phyloP scores from a whole-genome alignment of 163 green algal species.

The Chloromonas sp. region DNA sequence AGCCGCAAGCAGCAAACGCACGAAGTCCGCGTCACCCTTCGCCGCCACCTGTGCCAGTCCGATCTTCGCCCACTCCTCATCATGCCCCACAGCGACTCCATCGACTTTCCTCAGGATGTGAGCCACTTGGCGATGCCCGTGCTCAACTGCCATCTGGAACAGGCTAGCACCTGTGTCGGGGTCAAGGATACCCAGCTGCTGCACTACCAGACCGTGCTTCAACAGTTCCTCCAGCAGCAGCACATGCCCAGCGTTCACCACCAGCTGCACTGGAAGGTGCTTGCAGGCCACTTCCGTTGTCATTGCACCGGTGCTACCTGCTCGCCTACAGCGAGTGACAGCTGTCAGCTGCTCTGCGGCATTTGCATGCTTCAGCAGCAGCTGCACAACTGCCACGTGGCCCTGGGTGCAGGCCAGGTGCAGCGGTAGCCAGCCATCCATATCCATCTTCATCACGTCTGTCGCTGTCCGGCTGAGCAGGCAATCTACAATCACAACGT shows the following conservation, averaged over 20 bases:
- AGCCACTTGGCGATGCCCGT: background rate
- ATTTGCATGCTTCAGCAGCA: background rate
- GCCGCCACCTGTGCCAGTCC: background rate
- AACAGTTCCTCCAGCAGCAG: background rate
- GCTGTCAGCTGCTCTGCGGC: too few species aligned
- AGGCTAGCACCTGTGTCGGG: background rate
- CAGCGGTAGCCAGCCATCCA: background rate
- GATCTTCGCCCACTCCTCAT: background rate
- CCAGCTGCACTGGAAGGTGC: background rate
- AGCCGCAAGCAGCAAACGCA: background rate
- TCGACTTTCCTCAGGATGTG: background rate
- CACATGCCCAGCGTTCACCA: background rate
- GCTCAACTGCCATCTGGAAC: background rate
- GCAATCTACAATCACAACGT: background rate
- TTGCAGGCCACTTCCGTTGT: background rate
- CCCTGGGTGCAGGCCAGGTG: background rate
- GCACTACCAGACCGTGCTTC: background rate
- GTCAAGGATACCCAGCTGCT: background rate
- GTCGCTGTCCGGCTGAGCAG: too few species aligned
- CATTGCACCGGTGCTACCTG: too few species aligned
- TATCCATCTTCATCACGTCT: background rate
- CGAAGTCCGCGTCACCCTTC: background rate
- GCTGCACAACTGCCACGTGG: background rate
- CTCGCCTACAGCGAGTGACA: too few species aligned
- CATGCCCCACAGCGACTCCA: background rate